Percentiles rank a stretch among this genome's conserved stretches.
Conservation (phyloP, 345 rosid genomes). For the Chamaenerion angustifolium region DNA sequence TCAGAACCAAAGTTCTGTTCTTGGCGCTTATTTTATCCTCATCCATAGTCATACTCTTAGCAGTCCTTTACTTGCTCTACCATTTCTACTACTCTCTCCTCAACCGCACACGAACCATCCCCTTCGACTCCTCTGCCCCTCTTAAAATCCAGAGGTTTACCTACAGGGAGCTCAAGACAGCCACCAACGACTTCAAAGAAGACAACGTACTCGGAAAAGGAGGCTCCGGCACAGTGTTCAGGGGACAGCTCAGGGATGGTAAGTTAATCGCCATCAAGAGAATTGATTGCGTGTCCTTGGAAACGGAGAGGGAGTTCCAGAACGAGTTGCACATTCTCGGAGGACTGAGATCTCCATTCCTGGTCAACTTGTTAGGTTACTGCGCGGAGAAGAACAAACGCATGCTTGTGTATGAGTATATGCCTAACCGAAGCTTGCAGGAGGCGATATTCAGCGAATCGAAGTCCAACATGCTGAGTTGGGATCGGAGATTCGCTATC, state of each 20-base stretch:
- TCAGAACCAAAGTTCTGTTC: slow-evolving; percentile 48
- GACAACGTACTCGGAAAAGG: slow-evolving; percentile 75
- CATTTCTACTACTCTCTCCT: slow-evolving; percentile 54
- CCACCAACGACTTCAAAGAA: slow-evolving; percentile 61
- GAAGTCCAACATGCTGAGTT: slow-evolving; percentile 31
- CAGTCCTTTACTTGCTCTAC: slow-evolving; percentile 67
- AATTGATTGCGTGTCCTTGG: slow-evolving; percentile 48
- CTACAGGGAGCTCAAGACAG: slow-evolving; percentile 61
- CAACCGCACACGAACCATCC: slow-evolving; percentile 63
- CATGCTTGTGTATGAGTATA: slow-evolving; percentile 78
- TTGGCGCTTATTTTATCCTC: slow-evolving; percentile 63
- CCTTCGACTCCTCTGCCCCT: slow-evolving; percentile 49
- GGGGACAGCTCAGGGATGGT: slow-evolving; percentile 66
- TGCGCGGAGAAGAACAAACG: slow-evolving; percentile 70
- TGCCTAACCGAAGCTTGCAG: slow-evolving; percentile 90
- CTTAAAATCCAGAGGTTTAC: slow-evolving; percentile 58
- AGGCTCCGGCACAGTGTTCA: slow-evolving; percentile 90
- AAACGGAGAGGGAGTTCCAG: slow-evolving; percentile 81
- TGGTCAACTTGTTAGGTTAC: slow-evolving; percentile 69
- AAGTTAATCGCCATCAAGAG: slow-evolving; percentile 74
- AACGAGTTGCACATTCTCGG: slow-evolving; percentile 97
- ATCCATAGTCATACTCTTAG: slow-evolving; percentile 39
- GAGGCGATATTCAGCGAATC: slow-evolving; percentile 59
- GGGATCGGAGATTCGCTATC: slow-evolving; percentile 60
- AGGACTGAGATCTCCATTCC: slow-evolving; percentile 58